Percentiles rank a stretch among this genome's conserved stretches.
Evolutionary conservation across 331 rosid species (phyloP).

Genomic region (Saraca asoca): DNA sequence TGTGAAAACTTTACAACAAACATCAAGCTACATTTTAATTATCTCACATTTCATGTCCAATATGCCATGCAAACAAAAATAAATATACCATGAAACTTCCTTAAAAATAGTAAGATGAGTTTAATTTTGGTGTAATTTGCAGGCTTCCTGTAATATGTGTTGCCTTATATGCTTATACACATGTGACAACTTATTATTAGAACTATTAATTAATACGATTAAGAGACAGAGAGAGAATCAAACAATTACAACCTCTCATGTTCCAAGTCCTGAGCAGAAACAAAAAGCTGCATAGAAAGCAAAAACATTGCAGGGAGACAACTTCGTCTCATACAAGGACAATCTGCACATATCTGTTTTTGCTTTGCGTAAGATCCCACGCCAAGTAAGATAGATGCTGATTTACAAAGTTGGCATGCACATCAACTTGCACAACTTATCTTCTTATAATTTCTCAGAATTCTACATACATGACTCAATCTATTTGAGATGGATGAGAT

Average conservation of each 20-base stretch:
- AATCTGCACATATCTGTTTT: constrained; percentile 20
- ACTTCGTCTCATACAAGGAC: constrained; percentile 46
- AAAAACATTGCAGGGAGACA: constrained; percentile 31
- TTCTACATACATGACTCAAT: too few relatives aligned
- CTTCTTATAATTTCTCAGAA: too few relatives aligned
- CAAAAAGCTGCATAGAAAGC: constrained; percentile 33
- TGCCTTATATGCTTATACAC: constrained; percentile 21
- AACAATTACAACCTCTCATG: constrained; percentile 12
- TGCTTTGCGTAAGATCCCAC: constrained; percentile 48
- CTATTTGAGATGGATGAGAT: too few relatives aligned
- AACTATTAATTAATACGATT: neutral
- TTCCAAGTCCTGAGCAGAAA: constrained; percentile 28
- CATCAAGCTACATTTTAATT: too few relatives aligned
- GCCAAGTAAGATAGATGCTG: neutral
- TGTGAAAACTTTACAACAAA: too few relatives aligned
- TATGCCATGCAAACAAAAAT: too few relatives aligned
- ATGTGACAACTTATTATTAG: constrained; percentile 16
- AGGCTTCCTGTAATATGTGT: neutral
- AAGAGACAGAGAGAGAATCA: neutral
- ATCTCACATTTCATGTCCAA: too few relatives aligned
- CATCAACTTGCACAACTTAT: too few relatives aligned
- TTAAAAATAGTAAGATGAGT: neutral
- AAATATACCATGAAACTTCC: too few relatives aligned
- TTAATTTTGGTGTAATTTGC: constrained; percentile 6
- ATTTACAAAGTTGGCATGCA: constrained; percentile 34